Evolutionary conservation across 2,329 filamentous ascomycete species (phyloP), one percentile per base, ranked within the genome.

Genomic region (Plectosphaerella plurivora): DNA sequence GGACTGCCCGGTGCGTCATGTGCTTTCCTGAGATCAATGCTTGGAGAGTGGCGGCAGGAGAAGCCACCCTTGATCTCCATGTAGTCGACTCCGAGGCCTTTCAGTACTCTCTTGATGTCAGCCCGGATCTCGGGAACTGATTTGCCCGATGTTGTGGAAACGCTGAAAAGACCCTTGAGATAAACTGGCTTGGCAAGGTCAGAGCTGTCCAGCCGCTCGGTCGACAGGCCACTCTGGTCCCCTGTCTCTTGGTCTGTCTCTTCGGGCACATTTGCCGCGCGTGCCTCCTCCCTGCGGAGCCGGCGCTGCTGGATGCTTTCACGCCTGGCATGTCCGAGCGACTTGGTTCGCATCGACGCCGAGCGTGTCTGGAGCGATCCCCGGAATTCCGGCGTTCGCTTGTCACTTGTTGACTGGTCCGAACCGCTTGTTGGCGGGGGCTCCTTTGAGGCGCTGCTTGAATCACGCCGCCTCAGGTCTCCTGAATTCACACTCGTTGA

Each of bases 151-250:
- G 94, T 99, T 0, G 94, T 99, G 4, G 91, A 95, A 51, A 97
- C 94, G 63, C 93, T 97, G 73, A 99, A 97, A 16, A 99, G 78
- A 5, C 94, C 94, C 70, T 97, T 99, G 53, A 99, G 81, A 68
- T 88, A 97, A 3, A 97, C 94, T 0, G 94, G 94, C 68, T 96
- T 97, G 50, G 93, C 86, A 55, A 93, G 82, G 59, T 95, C 91
- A 5, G 88, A 85, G 59, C 82, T 84, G 55, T 83, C 79, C 10
- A 86, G 68, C 22, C 81, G 73, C 41, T 87, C 83, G 2, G 78
- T 82, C 9, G 83, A 86, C 25, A 78, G 69, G 4, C 81, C 81
- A 53, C 81, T 85, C 35, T 76, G 75, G 53, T 84, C 80, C 16
- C 79, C 82, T 24, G 90, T 73, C 53, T 97, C 91, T 47, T 86